Conservation (phyloP, 129 eudicot species). For the Ambrosia trifida region DNA sequence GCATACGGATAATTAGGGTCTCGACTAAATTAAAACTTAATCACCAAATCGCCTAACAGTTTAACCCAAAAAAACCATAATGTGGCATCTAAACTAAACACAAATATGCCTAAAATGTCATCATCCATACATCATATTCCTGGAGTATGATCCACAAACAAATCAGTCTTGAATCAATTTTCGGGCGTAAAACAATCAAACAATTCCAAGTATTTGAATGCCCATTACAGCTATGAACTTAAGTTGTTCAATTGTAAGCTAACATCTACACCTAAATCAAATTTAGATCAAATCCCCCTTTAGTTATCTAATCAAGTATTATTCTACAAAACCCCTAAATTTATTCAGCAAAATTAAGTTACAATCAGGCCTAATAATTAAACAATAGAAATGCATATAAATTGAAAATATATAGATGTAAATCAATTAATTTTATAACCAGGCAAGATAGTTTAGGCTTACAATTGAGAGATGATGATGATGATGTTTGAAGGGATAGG, state of each 20-base stretch:
- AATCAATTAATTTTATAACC: background rate
- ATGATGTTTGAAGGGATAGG: background rate
- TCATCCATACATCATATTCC: background rate
- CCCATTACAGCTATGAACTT: background rate
- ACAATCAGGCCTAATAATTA: background rate
- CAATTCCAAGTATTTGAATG: background rate
- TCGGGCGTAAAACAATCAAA: background rate
- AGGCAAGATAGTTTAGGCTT: background rate
- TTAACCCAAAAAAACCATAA: background rate
- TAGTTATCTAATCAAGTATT: background rate
- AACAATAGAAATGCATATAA: background rate
- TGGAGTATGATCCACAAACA: background rate
- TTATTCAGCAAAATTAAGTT: background rate
- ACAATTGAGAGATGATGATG: slow-evolving; percentile 4
- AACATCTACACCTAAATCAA: too few relatives aligned
- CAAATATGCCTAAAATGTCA: slow-evolving; percentile 3
- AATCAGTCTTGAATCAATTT: background rate
- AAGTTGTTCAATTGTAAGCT: background rate
- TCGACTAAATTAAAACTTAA: too few relatives aligned
- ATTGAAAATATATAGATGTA: background rate
- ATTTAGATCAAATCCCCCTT: background rate
- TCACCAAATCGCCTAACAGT: too few relatives aligned
- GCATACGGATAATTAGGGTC: too few relatives aligned
- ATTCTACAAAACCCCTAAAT: slow-evolving; percentile 13
- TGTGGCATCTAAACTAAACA: background rate